These are phyloP conservation scores for Globisporangium iwayamae DNA, from an alignment of 352 stramenopile genomes.

Conservation along the genomic window DNA sequence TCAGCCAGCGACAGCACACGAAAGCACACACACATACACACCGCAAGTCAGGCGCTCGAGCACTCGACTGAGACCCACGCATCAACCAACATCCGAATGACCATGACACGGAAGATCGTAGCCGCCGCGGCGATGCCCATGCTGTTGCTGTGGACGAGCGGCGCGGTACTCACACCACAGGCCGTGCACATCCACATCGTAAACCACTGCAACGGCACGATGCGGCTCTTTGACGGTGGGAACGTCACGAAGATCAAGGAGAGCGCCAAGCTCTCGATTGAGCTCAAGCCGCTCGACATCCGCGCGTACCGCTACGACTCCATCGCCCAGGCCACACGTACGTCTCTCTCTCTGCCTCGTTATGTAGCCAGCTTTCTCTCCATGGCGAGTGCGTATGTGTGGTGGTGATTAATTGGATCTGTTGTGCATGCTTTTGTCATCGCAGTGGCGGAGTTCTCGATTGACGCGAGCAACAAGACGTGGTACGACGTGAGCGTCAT, in stretches of 20 bases:
- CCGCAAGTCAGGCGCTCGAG: background rate
- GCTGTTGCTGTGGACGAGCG: background rate
- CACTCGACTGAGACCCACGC: background rate
- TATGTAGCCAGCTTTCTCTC: background rate
- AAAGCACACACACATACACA: too few relatives aligned
- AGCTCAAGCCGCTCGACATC: conserved; percentile 11
- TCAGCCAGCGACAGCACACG: too few relatives aligned
- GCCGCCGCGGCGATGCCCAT: background rate
- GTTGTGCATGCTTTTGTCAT: background rate
- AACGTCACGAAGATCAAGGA: conserved; percentile 11
- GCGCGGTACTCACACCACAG: background rate
- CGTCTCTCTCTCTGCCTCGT: background rate
- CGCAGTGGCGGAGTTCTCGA: conserved; percentile 42
- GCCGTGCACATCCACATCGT: conserved; percentile 11
- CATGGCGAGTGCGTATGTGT: background rate
- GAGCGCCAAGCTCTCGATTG: conserved; percentile 5
- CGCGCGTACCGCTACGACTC: conserved; percentile 15
- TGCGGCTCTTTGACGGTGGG: conserved; percentile 16
- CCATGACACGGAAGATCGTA: background rate
- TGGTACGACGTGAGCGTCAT: conserved; percentile 52
- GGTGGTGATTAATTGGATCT: background rate
- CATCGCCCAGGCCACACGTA: conserved; percentile 16
- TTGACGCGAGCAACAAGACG: conserved; percentile 23
- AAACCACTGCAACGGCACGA: conserved; percentile 17
- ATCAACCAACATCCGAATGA: too few relatives aligned